Base-by-base conservation (phyloP, 2,329 filamentous ascomycete species). In the Hymenoscyphus infarciens region DNA sequence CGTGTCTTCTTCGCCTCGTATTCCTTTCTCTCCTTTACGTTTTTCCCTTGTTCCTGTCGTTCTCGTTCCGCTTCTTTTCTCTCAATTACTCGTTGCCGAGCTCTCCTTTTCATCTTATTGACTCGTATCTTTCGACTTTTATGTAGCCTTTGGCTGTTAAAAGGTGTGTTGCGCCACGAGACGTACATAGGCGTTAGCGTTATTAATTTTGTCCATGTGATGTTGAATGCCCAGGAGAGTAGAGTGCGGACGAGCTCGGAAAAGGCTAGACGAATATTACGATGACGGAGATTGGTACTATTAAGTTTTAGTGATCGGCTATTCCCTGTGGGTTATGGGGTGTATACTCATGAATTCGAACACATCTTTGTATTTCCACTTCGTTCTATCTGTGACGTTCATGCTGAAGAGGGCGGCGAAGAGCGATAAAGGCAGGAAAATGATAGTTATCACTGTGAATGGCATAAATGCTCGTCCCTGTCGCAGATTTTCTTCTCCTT, bases 391-490 rank as follows among this genome's bases (percentile, higher is more conserved):
- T 3, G 19, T 33, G 3, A 31, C 54, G 54, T 64, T 63, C 63
- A 64, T 63, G 3, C 63, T 60, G 54, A 63, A 63, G 22, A 64
- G 33, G 2, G 49, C 42, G 1, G 49, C 31, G 35, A 62, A 60
- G 57, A 63, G 63, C 15, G 60, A 56, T 0, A 69, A 59, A 1
- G 67, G 67, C 11, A 69, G 61, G 49, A 69, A 69, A 6, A 68
- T 61, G 22, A 69, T 65, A 1, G 68, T 68, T 19, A 68, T 63
- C 19, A 63, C 49, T 5, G 68, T 69, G 60, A 69, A 69, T 2
- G 65, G 70, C 74, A 81, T 77, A 59, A 81, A 77, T 1, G 77
- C 75, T 0, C 74, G 72, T 1, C 78, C 77, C 62, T 81, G 79
- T 6, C 71, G 74, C 4, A 78, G 73, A 0, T 74, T 76, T 59